Base-by-base conservation (phyloP, 1,139 yeast species). In the Geotrichum klebahnii region DNA sequence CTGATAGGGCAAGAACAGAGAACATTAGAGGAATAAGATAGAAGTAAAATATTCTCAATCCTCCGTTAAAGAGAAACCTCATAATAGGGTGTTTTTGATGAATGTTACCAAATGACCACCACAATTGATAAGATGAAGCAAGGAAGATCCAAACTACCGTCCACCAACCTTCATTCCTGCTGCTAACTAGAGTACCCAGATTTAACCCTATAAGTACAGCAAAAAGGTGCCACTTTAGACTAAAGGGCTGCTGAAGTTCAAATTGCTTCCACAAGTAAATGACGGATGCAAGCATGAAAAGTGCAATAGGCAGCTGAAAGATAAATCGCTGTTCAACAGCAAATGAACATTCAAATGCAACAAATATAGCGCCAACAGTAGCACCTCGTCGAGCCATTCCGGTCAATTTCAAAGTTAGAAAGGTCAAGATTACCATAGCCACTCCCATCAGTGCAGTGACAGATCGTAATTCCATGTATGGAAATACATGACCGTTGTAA, bases 81-180 rank as follows among this genome's bases (percentile, higher is more conserved):
- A 64, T 29, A 67, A 54, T 59, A 77, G 64, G 36, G 58, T 48
- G 8, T 51, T 45, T 17, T 66, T 64, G 10, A 73, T 42, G 67
- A 37, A 80, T 58, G 64, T 86, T 92, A 2, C 85, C 87, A 17
- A 80, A 60, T 4, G 74, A 57, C 50, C 65, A 63, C 88, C 90
- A 84, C 17, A 79, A 59, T 46, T 78, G 78, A 36, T 70, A 58
- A 0, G 66, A 44, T 0, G 75, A 62, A 10, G 81, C 60, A 0
- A 68, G 10, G 36, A 73, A 65, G 2, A 81, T 66, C 84, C 87
- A 84, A 0, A 64, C 50, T 46, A 76, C 61, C 0, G 84, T 76
- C 52, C 75, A 73, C 1, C 76, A 32, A 0, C 90, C 94, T 0
- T 78, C 67, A 62, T 74, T 71, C 55, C 81, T 78, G 1, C 79